Evolutionary conservation across 2,329 filamentous ascomycete species (phyloP), one percentile per base, ranked within the genome.

Genomic region (Endothia cerciana): DNA sequence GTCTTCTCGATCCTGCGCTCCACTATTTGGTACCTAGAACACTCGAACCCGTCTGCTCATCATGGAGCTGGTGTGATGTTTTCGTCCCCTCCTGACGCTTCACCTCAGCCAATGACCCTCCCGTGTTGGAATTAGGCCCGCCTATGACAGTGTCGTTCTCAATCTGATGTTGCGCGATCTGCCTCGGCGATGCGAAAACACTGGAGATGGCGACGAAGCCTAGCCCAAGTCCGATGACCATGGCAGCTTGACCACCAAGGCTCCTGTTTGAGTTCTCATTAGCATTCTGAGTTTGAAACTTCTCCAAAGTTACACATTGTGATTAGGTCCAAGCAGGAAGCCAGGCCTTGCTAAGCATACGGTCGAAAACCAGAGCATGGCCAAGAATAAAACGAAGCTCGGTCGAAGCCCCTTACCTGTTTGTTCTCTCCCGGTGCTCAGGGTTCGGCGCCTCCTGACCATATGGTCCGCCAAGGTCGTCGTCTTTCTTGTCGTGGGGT

Each of bases 81-180:
- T 66, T 63, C 38, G 47, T 40, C 7, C 65, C 61, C 38, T 66
- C 56, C 15, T 58, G 49, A 28, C 56, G 60, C 56, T 66, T 64
- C n/a, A 49, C 38, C 38, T 47, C 55, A 15, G 65, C 65, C 40
- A 64, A 38, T 4, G 65, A 49, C 28, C 53, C 51, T 36, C 65
- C 65, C 5, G 61, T 64, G 22, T 66, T 66, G 7, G 65, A 64
- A 0, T 53, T 56, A 2, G 65, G 61, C 1, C 45, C 65, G 17
- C 65, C 65, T 17, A 66, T 57, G 7, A 64, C 61, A 13, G 58
- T 64, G 33, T 64, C 65, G 47, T 66, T 66, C 2, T 66, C 65
- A 56, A 64, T 64, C 61, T 64, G 65, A 30, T 64, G 59, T 17
- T 63, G 47, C 30, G 64, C 64, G 10, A 63, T 66, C 60, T 60